Conservation (phyloP, 805 yeast species). For the Komagataella populi region DNA sequence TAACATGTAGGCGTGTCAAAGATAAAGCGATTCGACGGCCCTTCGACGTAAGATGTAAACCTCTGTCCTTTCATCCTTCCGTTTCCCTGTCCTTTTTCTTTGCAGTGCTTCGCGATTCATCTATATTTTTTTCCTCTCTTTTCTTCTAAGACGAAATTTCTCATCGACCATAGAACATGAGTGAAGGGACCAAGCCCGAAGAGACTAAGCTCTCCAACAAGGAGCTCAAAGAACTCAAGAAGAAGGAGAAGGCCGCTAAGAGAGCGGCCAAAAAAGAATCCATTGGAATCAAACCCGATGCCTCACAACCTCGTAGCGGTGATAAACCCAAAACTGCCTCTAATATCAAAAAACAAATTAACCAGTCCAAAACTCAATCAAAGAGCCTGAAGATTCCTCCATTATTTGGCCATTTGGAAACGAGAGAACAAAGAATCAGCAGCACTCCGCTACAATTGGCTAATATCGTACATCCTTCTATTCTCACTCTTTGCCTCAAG, state of each 20-base stretch:
- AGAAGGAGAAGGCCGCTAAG: conserved; percentile 83
- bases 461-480: conserved; percentile 76
- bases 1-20: neutral
- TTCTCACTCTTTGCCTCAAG: conserved; percentile 64
- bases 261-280: conserved; percentile 79
- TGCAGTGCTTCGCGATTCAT: neutral
- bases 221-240: conserved; percentile 77
- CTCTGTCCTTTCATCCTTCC: neutral
- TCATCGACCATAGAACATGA: neutral
- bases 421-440: conserved; percentile 61
- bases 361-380: conserved; percentile 33
- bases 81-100: neutral
- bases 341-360: conserved; percentile 39
- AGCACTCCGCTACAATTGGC: conserved; percentile 37
- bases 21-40: neutral
- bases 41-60: neutral
- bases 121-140: neutral
- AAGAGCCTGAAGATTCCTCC: conserved; percentile 38
- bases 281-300: conserved; percentile 6
- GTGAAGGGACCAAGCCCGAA: neutral
- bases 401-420: conserved; percentile 67
- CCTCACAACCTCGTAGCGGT: conserved; percentile 6
- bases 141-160: neutral
- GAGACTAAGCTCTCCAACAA: conserved; percentile 40
- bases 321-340: conserved; percentile 30